Evolutionary conservation across 129 eudicot species (phyloP), one percentile per base, ranked within the genome.

Genomic region (Smallanthus sonchifolius): DNA sequence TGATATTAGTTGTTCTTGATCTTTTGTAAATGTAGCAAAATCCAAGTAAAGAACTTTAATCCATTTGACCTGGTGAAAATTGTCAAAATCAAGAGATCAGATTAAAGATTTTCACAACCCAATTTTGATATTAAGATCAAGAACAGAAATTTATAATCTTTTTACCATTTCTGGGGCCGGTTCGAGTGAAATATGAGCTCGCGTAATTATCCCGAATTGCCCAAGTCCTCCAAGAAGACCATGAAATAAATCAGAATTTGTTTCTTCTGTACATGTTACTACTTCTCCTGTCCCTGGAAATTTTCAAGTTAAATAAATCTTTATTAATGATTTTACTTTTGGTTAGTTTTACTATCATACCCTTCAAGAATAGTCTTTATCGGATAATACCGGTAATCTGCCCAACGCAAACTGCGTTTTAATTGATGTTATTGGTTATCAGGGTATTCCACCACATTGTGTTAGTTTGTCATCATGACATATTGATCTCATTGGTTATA

Each of bases 181-280:
- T 79, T 88, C 96, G 6, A 91, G 87, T 32, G 89, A 84, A 68
- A 94, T 91, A 61, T 84, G 85, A 6, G 99, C 99, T 69, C 84
- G 78, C 14, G 97, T 94, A 68, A 95, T 95, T 70, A 95, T 79
- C 54, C 99, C 99, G 54, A 95, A 95, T 78, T 95, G 99, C 65
- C 99, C 99, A 32, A 95, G 83, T 70, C 99, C 99, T 73, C 99
- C 99, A 60, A 95, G 99, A 73, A 87, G 94, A 55, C 94, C 91
- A 86, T 91, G 74, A 75, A 88, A 95, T 37, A 95, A 91, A 56
- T 95, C 99, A 13, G 91, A 78, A 75, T 95, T 95, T 62, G 85
- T 82, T 66, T 84, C 82, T 52, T 85, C 79, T 69, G 96, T 78
- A 73, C 99, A 95, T 36, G 82, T 82, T 15, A 83, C 84, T 73